Evolutionary conservation across 805 yeast species (phyloP).

Genomic region (Cyberlindnera sargentensis): DNA sequence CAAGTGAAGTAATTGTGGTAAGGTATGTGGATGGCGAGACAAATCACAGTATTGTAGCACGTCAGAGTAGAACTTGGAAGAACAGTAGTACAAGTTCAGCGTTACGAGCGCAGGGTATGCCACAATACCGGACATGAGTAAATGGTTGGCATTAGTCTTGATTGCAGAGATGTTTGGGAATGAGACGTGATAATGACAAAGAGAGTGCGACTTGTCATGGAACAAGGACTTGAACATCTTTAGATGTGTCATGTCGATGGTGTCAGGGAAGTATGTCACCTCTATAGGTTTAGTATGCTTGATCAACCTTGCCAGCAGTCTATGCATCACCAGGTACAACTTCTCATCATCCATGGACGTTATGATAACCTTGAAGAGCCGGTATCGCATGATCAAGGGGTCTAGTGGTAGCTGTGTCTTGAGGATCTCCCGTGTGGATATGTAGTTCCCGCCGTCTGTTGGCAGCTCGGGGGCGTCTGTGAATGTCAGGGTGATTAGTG

Average conservation of each 20-base stretch:
- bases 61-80: slow-evolving; percentile 19
- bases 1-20: slow-evolving; percentile 13
- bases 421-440: slow-evolving; percentile 9
- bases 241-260: slow-evolving; percentile 15
- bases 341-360: slow-evolving; percentile 3
- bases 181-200: slow-evolving; percentile 1
- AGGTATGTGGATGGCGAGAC: slow-evolving; percentile 4
- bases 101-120: slow-evolving; percentile 9
- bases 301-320: slow-evolving; percentile 9
- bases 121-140: slow-evolving; percentile 10
- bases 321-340: slow-evolving; percentile 4
- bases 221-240: slow-evolving; percentile 20
- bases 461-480: slow-evolving; percentile 1
- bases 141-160: slow-evolving; percentile 19
- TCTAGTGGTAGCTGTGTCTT: slow-evolving; percentile 3
- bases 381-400: slow-evolving; percentile 9
- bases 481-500: slow-evolving; percentile 7
- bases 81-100: slow-evolving; percentile 19
- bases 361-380: slow-evolving; percentile 13
- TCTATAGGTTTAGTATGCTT: slow-evolving; percentile 7
- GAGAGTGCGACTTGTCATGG: slow-evolving; percentile 1
- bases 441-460: not conserved
- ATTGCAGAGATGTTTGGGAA: slow-evolving; percentile 10
- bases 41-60: slow-evolving; percentile 15
- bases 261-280: slow-evolving; percentile 7